These are phyloP conservation scores for Colletotrichum euphorbiae DNA, from an alignment of 2,329 filamentous ascomycete genomes.

Conservation along the genomic window DNA sequence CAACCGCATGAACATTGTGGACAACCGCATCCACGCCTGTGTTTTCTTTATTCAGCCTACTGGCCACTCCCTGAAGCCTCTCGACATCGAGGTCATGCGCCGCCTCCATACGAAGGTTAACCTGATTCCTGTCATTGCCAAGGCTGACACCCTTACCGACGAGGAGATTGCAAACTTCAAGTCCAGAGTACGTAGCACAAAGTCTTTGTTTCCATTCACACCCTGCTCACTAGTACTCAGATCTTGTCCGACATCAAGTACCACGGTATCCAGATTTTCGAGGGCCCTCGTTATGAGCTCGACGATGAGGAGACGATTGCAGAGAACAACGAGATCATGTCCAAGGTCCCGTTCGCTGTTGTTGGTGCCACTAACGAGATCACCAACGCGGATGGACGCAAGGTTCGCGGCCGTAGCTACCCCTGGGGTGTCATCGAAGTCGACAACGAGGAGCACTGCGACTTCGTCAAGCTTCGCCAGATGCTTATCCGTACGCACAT, in stretches of 20 bases:
- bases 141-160: slow-evolving; percentile 97
- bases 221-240: slow-evolving; percentile 58
- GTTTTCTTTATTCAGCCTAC: slow-evolving; percentile 99
- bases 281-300: slow-evolving; percentile 97
- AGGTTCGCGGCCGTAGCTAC: slow-evolving; percentile 95
- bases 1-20: slow-evolving; percentile 99
- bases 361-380: slow-evolving; percentile 98
- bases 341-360: slow-evolving; percentile 98
- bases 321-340: slow-evolving; percentile 99
- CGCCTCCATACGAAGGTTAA: slow-evolving; percentile 99
- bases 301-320: slow-evolving; percentile 99
- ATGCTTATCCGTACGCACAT: slow-evolving; percentile 99
- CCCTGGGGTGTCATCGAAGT: slow-evolving; percentile 99
- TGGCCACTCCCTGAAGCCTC: slow-evolving; percentile 96
- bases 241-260: slow-evolving; percentile 97
- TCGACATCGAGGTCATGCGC: slow-evolving; percentile 99
- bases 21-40: slow-evolving; percentile 98
- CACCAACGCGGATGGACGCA: slow-evolving; percentile 88
- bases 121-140: slow-evolving; percentile 98
- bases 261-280: slow-evolving; percentile 98
- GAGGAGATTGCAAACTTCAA: slow-evolving; percentile 97
- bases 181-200: slow-evolving; percentile 78
- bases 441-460: slow-evolving; percentile 99
- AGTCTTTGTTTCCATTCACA: background rate
- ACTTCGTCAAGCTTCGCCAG: slow-evolving; percentile 99